phyloP scores from a whole-genome alignment of 2,329 filamentous ascomycete genomes.

The Ophiocordyceps australis region DNA sequence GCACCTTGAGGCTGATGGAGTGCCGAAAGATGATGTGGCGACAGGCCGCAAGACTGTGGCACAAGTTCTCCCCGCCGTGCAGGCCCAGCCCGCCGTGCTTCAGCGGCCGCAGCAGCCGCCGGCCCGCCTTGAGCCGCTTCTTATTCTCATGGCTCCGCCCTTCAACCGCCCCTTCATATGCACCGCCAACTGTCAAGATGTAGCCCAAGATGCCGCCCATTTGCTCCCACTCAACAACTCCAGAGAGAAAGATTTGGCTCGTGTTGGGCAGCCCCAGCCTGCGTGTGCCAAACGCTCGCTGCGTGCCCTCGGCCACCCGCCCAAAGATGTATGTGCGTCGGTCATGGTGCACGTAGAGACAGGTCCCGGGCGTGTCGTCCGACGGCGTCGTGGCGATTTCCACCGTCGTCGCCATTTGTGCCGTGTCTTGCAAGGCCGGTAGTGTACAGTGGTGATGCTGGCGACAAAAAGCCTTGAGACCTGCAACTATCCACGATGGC shows the following conservation, averaged over 20 bases:
- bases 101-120: conserved; percentile 8
- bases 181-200: conserved; percentile 68
- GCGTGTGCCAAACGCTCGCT: conserved; percentile 55
- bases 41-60: conserved; percentile 64
- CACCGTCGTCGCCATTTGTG: conserved; percentile 51
- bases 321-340: conserved; percentile 75
- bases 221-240: conserved; percentile 55
- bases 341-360: conserved; percentile 63
- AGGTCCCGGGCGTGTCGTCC: conserved; percentile 70
- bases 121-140: conserved; percentile 19
- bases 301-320: conserved; percentile 65
- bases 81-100: conserved; percentile 33
- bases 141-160: conserved; percentile 18
- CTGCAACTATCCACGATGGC: too few species aligned
- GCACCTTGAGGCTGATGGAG: conserved; percentile 52
- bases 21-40: conserved; percentile 76
- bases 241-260: conserved; percentile 68
- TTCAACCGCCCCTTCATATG: conserved; percentile 27
- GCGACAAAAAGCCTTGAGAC: too few species aligned
- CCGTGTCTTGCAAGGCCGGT: background rate
- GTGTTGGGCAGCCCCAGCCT: conserved; percentile 46
- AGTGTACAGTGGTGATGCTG: too few species aligned
- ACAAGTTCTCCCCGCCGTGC: conserved; percentile 65
- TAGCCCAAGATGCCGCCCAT: conserved; percentile 72
- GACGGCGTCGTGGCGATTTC: conserved; percentile 71